Evolutionary conservation across 2,329 filamentous ascomycete species (phyloP).

Genomic region (Pyrenophora seminiperda): DNA sequence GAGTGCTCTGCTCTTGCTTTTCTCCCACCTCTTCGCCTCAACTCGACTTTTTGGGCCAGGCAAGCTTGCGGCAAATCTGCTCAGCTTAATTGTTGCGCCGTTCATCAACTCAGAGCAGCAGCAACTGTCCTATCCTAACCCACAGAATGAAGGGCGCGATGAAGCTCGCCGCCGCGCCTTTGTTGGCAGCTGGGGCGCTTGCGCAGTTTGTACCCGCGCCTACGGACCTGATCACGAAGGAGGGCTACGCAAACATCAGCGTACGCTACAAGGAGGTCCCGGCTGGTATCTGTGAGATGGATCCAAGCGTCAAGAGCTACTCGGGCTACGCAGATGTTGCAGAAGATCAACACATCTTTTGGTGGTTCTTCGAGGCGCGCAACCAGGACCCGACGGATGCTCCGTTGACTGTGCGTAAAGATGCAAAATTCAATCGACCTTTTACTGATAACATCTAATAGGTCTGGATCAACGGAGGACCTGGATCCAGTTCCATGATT

Average conservation of each 20-base stretch:
- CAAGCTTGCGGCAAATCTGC: no score
- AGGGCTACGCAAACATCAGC: conserved; percentile 55
- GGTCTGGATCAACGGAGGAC: conserved; percentile 61
- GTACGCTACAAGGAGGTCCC: conserved; percentile 65
- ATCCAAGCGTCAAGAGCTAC: conserved; percentile 61
- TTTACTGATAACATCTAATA: not conserved
- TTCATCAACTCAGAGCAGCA: not conserved
- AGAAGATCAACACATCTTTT: conserved; percentile 60
- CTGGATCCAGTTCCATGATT: conserved; percentile 63
- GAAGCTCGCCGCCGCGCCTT: conserved; percentile 19
- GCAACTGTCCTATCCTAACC: not conserved
- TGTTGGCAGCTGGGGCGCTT: conserved; percentile 26
- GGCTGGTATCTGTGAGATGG: conserved; percentile 61
- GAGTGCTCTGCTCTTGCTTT: not conserved
- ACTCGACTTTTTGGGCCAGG: not conserved
- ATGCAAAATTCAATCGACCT: not conserved
- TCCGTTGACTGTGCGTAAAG: conserved; percentile 57
- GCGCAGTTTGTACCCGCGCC: conserved; percentile 55
- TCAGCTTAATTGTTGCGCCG: not conserved
- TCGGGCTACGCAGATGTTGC: conserved; percentile 61
- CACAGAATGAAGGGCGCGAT: conserved; percentile 15
- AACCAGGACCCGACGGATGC: conserved; percentile 57
- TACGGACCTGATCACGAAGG: conserved; percentile 50
- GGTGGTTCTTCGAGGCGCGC: conserved; percentile 62
- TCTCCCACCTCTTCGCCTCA: not conserved